Evolutionary conservation across 2,329 filamentous ascomycete species (phyloP).

Genomic region (Diaporthe citrichinensis): DNA sequence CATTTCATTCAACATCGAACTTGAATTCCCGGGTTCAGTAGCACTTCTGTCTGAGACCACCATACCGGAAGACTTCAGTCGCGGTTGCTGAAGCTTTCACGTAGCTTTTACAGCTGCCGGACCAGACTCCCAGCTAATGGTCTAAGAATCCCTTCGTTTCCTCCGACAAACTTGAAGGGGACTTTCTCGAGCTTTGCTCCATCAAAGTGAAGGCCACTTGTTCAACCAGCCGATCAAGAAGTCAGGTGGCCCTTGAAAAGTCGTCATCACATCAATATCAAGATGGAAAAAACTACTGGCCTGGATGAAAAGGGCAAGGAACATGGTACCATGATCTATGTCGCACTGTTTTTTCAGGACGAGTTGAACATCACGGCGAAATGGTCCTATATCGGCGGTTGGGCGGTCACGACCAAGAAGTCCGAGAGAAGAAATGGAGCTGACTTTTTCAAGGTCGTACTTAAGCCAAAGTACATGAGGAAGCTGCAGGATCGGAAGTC

Average conservation of each 20-base stretch:
- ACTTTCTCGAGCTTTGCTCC: neutral
- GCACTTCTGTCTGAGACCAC: neutral
- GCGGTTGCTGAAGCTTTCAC: neutral
- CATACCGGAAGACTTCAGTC: neutral
- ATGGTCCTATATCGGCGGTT: neutral
- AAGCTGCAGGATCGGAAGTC: neutral
- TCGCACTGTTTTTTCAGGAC: neutral
- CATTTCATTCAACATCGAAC: neutral
- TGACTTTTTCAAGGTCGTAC: neutral
- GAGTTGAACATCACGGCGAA: no score
- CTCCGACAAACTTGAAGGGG: no score
- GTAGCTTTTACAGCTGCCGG: neutral
- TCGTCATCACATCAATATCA: neutral
- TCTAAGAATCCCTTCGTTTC: no score
- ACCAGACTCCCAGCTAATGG: no score
- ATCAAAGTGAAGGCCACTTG: neutral
- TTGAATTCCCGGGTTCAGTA: neutral
- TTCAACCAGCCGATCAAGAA: neutral
- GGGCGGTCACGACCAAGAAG: neutral
- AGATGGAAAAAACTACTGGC: neutral
- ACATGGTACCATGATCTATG: neutral
- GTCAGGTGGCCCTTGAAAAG: neutral
- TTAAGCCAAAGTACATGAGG: neutral
- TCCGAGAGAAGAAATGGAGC: neutral
- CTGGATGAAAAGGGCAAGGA: neutral